These are phyloP conservation scores for Babesia divergens DNA, from an alignment of 169 alveolate species.

Conservation along the genomic window DNA sequence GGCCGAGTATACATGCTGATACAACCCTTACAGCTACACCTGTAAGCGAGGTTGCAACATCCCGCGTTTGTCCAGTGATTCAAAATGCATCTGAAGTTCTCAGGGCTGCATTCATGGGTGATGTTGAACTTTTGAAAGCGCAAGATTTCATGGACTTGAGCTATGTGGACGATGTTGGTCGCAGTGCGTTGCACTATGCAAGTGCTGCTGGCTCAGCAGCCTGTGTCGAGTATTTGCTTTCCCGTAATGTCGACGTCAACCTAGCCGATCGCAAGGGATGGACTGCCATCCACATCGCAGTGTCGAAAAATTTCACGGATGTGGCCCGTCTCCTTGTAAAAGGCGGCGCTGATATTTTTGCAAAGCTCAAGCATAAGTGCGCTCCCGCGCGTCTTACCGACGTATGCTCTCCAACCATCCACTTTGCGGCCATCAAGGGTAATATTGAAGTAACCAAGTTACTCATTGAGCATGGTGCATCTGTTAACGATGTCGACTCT, in stretches of 20 bases:
- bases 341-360: constrained; percentile 71
- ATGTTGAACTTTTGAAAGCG: constrained; percentile 66
- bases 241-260: constrained; percentile 74
- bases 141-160: constrained; percentile 64
- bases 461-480: constrained; percentile 72
- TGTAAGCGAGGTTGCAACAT: neutral
- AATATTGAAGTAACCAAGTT: constrained; percentile 72
- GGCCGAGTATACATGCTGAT: neutral
- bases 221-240: constrained; percentile 67
- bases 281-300: constrained; percentile 84
- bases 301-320: constrained; percentile 79
- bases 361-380: constrained; percentile 79
- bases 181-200: constrained; percentile 84
- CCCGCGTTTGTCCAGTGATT: neutral
- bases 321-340: constrained; percentile 72
- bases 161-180: constrained; percentile 80
- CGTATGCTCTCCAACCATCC: constrained; percentile 77
- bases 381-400: constrained; percentile 81
- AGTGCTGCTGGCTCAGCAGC: constrained; percentile 78
- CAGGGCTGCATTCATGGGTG: constrained; percentile 79
- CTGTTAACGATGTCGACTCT: constrained; percentile 74
- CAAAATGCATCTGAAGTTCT: constrained; percentile 28
- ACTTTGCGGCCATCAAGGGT: constrained; percentile 85
- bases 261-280: constrained; percentile 79
- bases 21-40: neutral